phyloP scores from a whole-genome alignment of 352 stramenopile genomes.

The Pythium brachiatum region DNA sequence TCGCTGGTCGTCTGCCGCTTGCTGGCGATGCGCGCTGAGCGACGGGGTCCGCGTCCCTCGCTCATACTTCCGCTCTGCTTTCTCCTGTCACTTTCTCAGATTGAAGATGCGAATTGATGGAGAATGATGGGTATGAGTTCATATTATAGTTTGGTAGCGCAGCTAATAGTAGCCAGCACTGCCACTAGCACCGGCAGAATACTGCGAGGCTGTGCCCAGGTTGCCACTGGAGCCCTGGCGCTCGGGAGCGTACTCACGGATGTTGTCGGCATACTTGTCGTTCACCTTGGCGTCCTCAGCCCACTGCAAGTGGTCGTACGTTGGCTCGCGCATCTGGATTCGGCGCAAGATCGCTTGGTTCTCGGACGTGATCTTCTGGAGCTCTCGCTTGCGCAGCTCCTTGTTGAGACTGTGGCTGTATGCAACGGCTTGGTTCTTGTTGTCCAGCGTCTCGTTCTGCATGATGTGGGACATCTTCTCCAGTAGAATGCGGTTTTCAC shows the following conservation, averaged over 20 bases:
- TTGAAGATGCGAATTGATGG: no score
- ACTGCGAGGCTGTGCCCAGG: constrained; percentile 53
- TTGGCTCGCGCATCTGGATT: constrained; percentile 89
- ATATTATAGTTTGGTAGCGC: constrained; percentile 12
- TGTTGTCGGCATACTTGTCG: constrained; percentile 84
- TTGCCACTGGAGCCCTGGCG: constrained; percentile 41
- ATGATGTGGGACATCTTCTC: constrained; percentile 98
- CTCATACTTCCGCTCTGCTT: background rate
- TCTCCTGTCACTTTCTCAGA: no score
- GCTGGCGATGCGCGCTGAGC: background rate
- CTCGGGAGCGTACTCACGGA: constrained; percentile 77
- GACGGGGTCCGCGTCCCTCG: background rate
- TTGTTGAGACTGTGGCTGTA: constrained; percentile 87
- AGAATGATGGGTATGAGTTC: constrained; percentile 15
- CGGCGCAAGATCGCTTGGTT: constrained; percentile 87
- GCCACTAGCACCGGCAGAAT: constrained; percentile 41
- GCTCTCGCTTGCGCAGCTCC: constrained; percentile 70
- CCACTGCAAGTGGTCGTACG: constrained; percentile 90
- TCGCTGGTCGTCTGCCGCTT: no score
- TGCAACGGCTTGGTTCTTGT: constrained; percentile 76
- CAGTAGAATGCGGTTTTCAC: constrained; percentile 95
- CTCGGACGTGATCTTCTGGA: constrained; percentile 85
- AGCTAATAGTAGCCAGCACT: constrained; percentile 30
- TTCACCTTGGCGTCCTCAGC: constrained; percentile 86
- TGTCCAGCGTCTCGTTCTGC: constrained; percentile 84